These are phyloP conservation scores for Fusarium hostae DNA, from an alignment of 2,329 filamentous ascomycete genomes.

Conservation along the genomic window DNA sequence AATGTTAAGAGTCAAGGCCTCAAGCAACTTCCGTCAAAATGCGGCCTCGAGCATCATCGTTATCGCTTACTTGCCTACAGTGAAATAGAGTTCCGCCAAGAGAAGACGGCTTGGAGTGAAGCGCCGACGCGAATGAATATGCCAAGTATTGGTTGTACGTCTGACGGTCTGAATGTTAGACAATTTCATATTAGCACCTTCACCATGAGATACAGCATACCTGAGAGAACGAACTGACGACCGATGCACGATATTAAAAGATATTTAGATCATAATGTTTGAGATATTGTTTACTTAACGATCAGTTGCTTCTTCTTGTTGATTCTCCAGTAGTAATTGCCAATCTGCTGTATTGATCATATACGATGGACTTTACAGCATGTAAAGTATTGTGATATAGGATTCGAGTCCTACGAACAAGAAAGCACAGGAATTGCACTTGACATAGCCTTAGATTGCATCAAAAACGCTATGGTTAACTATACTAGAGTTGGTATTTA, in stretches of 20 bases:
- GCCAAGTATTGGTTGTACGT: background rate
- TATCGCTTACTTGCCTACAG: background rate
- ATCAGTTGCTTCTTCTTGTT: background rate
- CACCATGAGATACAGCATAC: background rate
- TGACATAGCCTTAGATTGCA: background rate
- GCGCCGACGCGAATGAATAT: background rate
- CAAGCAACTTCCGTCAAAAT: background rate
- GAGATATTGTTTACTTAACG: background rate
- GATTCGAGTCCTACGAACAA: background rate
- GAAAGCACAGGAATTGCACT: background rate
- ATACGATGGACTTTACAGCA: background rate
- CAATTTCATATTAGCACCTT: background rate
- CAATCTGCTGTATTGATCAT: background rate
- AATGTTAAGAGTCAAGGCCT: background rate
- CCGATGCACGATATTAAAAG: background rate
- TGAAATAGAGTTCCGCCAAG: background rate
- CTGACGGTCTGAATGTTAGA: background rate
- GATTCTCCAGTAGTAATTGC: background rate
- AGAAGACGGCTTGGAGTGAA: background rate
- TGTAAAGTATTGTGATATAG: background rate
- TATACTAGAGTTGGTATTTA: background rate
- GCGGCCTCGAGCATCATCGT: background rate
- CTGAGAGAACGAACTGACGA: background rate
- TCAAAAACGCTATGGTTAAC: background rate
- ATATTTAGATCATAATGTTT: background rate